These are phyloP conservation scores for Coemansia asiatica DNA, from an alignment of 192 early-diverging fungal genomes.

Conservation along the genomic window DNA sequence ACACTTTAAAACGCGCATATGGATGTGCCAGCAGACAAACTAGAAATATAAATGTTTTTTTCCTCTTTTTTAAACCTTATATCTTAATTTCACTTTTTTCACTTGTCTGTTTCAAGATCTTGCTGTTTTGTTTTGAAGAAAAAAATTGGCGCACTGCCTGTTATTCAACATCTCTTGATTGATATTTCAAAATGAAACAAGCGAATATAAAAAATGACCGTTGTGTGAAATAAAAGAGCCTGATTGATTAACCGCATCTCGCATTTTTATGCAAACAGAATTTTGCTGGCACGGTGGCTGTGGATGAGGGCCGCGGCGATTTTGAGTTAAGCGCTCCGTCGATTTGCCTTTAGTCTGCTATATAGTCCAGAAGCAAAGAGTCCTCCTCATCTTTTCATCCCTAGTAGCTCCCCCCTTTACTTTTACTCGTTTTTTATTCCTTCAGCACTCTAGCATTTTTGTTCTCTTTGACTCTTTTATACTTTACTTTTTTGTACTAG, in stretches of 20 bases:
- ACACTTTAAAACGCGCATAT: slow-evolving; percentile 96
- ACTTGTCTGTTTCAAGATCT: neutral
- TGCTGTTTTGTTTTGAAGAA: too few species aligned
- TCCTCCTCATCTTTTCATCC: too few species aligned
- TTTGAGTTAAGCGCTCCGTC: neutral
- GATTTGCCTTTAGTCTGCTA: neutral
- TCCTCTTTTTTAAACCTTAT: slow-evolving; percentile 6
- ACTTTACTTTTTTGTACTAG: slow-evolving; percentile 5
- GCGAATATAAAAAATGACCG: slow-evolving; percentile 1
- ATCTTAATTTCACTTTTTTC: neutral
- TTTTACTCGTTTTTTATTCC: neutral
- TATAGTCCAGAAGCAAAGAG: too few species aligned
- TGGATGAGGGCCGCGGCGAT: neutral
- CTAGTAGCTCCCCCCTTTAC: neutral
- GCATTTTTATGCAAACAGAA: neutral
- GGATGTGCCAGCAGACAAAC: slow-evolving; percentile 69
- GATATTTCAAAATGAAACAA: too few species aligned
- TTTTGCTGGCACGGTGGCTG: neutral
- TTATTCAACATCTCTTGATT: neutral
- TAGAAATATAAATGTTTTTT: slow-evolving; percentile 14
- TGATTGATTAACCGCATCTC: neutral
- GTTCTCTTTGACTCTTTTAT: too few species aligned
- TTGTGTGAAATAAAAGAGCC: neutral
- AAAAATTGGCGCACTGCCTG: too few species aligned
- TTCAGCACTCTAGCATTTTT: too few species aligned